Percentiles rank a stretch among this genome's conserved stretches.
Conservation (phyloP, 2,329 filamentous ascomycete genomes). For the Fusarium sp. region DNA sequence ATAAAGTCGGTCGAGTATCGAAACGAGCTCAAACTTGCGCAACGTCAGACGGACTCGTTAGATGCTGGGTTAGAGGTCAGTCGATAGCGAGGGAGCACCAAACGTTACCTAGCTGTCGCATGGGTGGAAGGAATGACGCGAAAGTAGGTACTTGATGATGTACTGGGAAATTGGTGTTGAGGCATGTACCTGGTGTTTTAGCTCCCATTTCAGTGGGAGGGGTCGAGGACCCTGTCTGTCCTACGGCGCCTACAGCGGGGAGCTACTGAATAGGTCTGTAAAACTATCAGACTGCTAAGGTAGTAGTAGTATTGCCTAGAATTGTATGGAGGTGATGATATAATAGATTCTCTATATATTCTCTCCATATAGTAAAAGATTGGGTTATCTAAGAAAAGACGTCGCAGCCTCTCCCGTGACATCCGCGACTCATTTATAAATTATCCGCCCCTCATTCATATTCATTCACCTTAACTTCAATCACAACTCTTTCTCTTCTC, state of each 20-base stretch:
- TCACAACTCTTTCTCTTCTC: not conserved
- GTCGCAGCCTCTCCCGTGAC: slow-evolving; percentile 21
- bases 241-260: slow-evolving; percentile 9
- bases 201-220: slow-evolving; percentile 6
- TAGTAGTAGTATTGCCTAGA: no score
- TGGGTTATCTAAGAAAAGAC: not conserved
- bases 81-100: slow-evolving; percentile 12
- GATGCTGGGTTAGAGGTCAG: slow-evolving; percentile 18
- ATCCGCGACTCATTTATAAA: slow-evolving; percentile 31
- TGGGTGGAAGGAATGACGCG: slow-evolving; percentile 22
- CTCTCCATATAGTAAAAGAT: not conserved
- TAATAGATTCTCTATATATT: not conserved
- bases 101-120: slow-evolving; percentile 8
- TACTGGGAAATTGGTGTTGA: not conserved
- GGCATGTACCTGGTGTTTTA: slow-evolving; percentile 20
- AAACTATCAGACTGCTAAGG: not conserved
- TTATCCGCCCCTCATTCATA: slow-evolving; percentile 24
- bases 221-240: slow-evolving; percentile 12
- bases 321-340: not conserved
- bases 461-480: slow-evolving; percentile 2
- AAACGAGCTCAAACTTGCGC: slow-evolving; percentile 59
- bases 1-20: not conserved
- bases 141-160: slow-evolving; percentile 13
- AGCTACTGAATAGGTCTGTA: not conserved
- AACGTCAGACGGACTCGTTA: slow-evolving; percentile 25